Evolutionary conservation across 768 basidiomycete species (phyloP).

Genomic region (Tulasnella sp.): DNA sequence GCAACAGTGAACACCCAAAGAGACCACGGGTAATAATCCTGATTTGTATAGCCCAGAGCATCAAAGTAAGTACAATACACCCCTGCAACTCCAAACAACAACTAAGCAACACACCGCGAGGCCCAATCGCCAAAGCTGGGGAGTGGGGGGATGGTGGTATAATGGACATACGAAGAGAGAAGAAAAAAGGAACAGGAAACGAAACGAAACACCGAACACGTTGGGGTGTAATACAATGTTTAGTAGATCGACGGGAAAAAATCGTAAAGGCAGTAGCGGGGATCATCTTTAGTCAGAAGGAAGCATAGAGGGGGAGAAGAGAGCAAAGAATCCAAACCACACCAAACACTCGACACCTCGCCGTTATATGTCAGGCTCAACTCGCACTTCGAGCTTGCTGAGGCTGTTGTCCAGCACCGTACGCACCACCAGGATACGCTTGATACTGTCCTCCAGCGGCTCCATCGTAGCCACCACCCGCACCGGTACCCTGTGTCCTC

Average conservation of each 20-base stretch:
- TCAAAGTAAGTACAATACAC: conserved; percentile 2
- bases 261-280: background rate
- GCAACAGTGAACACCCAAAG: no score
- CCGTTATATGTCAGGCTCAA: background rate
- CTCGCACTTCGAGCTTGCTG: background rate
- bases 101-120: background rate
- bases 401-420: background rate
- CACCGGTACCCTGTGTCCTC: background rate
- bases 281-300: background rate
- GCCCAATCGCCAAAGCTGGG: background rate
- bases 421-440: background rate
- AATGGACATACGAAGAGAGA: background rate
- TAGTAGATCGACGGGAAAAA: background rate
- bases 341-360: background rate
- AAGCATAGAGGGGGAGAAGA: no score
- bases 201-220: background rate
- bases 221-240: background rate
- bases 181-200: background rate
- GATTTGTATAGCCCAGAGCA: background rate
- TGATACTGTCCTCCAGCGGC: background rate
- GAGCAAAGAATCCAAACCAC: no score
- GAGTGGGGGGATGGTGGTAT: background rate
- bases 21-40: background rate
- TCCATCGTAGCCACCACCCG: background rate
- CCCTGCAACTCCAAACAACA: conserved; percentile 6